Conservation (phyloP, 768 basidiomycete genomes). For the Agaricus subrufescens region DNA sequence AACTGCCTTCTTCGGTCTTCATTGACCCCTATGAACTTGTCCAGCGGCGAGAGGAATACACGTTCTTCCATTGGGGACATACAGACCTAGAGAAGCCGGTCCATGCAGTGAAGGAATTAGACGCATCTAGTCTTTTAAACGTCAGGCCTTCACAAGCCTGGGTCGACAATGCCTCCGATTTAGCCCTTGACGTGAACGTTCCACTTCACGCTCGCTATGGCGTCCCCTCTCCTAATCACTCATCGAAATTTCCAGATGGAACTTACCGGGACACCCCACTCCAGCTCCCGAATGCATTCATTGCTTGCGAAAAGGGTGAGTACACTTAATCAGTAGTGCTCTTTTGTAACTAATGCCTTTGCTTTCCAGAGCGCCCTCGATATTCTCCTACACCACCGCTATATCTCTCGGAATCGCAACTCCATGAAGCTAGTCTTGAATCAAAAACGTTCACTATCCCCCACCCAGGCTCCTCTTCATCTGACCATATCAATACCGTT, state of each 20-base stretch:
- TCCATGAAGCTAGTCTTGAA: not conserved
- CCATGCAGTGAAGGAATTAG: not conserved
- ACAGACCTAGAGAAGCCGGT: conserved; percentile 5
- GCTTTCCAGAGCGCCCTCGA: not conserved
- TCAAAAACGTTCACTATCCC: not conserved
- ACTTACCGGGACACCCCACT: not conserved
- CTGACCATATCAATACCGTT: not conserved
- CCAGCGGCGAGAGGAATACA: conserved; percentile 5
- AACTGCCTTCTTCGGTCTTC: not conserved
- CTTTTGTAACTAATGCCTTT: not conserved
- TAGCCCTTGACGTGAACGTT: not conserved
- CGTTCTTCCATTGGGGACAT: conserved; percentile 5
- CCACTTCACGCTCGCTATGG: conserved; percentile 8
- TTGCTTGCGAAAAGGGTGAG: conserved; percentile 1
- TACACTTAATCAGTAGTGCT: not conserved
- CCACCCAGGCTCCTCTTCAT: not conserved
- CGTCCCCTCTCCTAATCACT: not conserved
- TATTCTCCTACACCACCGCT: not conserved
- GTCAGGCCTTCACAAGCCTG: not conserved
- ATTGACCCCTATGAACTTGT: conserved; percentile 8
- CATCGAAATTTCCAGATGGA: not conserved
- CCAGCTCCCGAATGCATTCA: not conserved
- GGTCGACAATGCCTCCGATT: not conserved
- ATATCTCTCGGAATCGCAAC: conserved; percentile 5
- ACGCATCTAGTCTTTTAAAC: not conserved